A percentile compares a stretch with the other conserved stretches of the same genome.
phyloP scores from a whole-genome alignment of 2,329 filamentous ascomycete genomes.

The Beauveria brongniartii region DNA sequence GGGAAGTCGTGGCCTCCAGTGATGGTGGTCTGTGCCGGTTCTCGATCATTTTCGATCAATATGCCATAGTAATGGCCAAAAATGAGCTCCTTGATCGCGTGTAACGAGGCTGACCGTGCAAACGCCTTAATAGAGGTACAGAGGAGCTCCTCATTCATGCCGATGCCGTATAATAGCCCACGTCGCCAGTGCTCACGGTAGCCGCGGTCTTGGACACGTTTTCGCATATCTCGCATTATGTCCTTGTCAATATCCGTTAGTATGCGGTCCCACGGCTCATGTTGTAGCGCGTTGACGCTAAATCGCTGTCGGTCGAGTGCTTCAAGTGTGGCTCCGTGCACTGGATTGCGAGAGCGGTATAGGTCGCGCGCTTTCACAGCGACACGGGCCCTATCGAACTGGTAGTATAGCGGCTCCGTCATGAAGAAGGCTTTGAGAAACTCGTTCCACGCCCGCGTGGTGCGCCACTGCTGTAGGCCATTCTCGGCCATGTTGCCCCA shows the following conservation, averaged over 20 bases:
- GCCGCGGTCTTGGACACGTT: constrained; percentile 19
- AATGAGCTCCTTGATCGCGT: constrained; percentile 26
- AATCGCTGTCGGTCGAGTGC: constrained; percentile 24
- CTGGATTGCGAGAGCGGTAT: constrained; percentile 17
- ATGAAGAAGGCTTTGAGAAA: constrained; percentile 41
- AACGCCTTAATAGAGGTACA: constrained; percentile 35
- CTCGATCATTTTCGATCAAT: constrained; percentile 14
- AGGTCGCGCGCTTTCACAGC: constrained; percentile 32
- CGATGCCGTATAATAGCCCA: constrained; percentile 19
- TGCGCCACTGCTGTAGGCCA: constrained; percentile 23
- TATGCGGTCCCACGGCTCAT: constrained; percentile 24
- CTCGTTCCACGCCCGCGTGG: constrained; percentile 32
- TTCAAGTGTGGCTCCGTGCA: constrained; percentile 16
- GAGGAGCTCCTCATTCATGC: constrained; percentile 30
- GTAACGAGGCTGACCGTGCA: constrained; percentile 28
- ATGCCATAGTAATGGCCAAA: constrained; percentile 24
- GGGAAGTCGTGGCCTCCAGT: constrained; percentile 32
- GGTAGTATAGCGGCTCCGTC: constrained; percentile 37
- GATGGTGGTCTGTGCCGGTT: constrained; percentile 18
- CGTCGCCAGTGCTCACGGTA: constrained; percentile 23
- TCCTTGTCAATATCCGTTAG: constrained; percentile 18
- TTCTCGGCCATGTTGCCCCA: constrained; percentile 25
- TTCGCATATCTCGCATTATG: constrained; percentile 19
- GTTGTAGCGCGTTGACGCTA: constrained; percentile 20
- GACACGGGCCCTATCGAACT: constrained; percentile 34